A percentile compares a stretch with the other conserved stretches of the same genome.
Conservation (phyloP, 1,139 yeast species). For the Protomyces inundatus region DNA sequence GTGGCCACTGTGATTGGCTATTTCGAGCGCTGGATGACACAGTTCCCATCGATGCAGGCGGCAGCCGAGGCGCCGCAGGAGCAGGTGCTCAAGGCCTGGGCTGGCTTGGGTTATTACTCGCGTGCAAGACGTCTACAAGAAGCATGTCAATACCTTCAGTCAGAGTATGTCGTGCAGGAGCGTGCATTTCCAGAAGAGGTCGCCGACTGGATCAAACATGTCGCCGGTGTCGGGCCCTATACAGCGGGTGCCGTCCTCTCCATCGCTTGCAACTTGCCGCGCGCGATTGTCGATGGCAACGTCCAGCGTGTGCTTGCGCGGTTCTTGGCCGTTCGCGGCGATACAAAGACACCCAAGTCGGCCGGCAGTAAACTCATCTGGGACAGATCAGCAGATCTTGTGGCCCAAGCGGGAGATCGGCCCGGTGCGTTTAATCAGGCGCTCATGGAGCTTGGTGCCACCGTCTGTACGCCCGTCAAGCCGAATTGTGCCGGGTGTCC, state of each 20-base stretch:
- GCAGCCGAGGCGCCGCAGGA: slow-evolving; percentile 24
- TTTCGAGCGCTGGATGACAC: slow-evolving; percentile 26
- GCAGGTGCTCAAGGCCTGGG: slow-evolving; percentile 28
- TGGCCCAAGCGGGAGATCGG: slow-evolving; percentile 4
- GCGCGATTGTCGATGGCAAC: slow-evolving; percentile 29
- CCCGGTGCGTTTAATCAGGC: slow-evolving; percentile 28
- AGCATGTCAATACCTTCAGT: slow-evolving; percentile 25
- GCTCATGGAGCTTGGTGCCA: slow-evolving; percentile 29
- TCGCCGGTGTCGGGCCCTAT: slow-evolving; percentile 30
- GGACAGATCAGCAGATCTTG: slow-evolving; percentile 24
- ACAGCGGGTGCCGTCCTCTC: slow-evolving; percentile 29
- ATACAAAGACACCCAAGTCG: slow-evolving; percentile 22
- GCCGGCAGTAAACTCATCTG: slow-evolving; percentile 25
- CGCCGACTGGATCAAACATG: slow-evolving; percentile 26
- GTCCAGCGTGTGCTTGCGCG: slow-evolving; percentile 28
- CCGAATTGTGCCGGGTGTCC: slow-evolving; percentile 26
- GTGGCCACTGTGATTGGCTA: slow-evolving; percentile 28
- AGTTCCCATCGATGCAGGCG: slow-evolving; percentile 23
- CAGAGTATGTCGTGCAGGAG: not conserved
- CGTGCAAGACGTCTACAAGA: slow-evolving; percentile 26
- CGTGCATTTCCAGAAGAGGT: slow-evolving; percentile 22
- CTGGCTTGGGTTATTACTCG: slow-evolving; percentile 29
- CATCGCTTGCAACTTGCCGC: slow-evolving; percentile 26
- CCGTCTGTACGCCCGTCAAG: slow-evolving; percentile 25
- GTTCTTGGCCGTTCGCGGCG: slow-evolving; percentile 26